Evolutionary conservation across 2,329 filamentous ascomycete species (phyloP), one percentile per base, ranked within the genome.

Genomic region (Hysterium pulicare): DNA sequence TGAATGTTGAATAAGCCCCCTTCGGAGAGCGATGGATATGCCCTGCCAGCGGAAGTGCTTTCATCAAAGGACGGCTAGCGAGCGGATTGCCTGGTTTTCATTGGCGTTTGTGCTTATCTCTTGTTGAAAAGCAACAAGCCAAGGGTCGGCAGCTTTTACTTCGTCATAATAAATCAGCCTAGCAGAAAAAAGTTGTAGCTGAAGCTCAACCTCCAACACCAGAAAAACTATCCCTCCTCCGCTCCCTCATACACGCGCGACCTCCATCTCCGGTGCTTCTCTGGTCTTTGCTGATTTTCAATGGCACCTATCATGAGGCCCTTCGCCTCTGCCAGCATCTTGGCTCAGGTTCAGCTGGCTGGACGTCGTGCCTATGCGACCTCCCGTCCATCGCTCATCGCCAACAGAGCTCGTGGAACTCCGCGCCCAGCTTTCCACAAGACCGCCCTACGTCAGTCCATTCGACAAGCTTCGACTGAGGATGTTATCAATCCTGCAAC

Each of bases 241-340:
- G 33, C 5, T 9, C 37, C 38, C 34, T 33, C 21, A 40, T 40
- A 41, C 43, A 30, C 39, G 38, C 39, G 11, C 38, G 16, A 33
- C 42, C 24, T 41, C 35, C 43, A 45, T 44, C 22, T 21, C 32
- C 30, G 16, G 44, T 39, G 42, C 31, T 40, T 30, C 21, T 31
- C 38, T n/a, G 15, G 22, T 15, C 41, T 33, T 21, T 16, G 41
- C 24, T 38, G 33, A 32, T 11, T 24, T 40, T 16, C 60, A 63
- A 67, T 67, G 60, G 59, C 64, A 45, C 49, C 62, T 51, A 50
- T 43, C 47, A 61, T 67, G 63, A 61, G 65, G 52, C 62, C 63
- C 23, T 46, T 66, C 41, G 62, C 61, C 41, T 41, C 47, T 20
- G 55, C 58, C 48, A 55, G 45, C 42, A 40, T 61, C 33, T 38